These are phyloP conservation scores for Fraxinus angustifolia DNA, from an alignment of 305 asterid genomes.

Conservation along the genomic window DNA sequence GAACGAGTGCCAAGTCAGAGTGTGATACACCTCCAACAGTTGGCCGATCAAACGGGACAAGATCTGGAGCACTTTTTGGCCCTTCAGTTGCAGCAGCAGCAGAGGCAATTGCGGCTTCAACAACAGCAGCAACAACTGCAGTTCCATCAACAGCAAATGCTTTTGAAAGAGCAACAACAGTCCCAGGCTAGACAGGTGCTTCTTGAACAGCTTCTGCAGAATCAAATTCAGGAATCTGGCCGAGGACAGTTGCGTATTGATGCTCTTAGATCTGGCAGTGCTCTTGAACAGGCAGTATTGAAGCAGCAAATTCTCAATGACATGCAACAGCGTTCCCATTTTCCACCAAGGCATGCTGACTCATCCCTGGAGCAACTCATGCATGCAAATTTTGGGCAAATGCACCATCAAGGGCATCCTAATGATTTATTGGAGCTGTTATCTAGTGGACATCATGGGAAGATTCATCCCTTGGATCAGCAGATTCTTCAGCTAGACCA, in stretches of 20 bases:
- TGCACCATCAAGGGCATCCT: slow-evolving; percentile 56
- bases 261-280: slow-evolving; percentile 58
- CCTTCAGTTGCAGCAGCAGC: slow-evolving; percentile 75
- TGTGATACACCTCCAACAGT: slow-evolving; percentile 54
- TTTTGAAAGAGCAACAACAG: slow-evolving; percentile 70
- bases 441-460: slow-evolving; percentile 72
- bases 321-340: slow-evolving; percentile 64
- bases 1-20: slow-evolving; percentile 52
- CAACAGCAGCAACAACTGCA: slow-evolving; percentile 72
- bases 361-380: slow-evolving; percentile 79
- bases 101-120: slow-evolving; percentile 65
- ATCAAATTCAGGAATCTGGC: slow-evolving; percentile 66
- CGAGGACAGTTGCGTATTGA: slow-evolving; percentile 64
- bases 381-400: slow-evolving; percentile 78
- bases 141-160: slow-evolving; percentile 69
- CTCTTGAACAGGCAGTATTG: slow-evolving; percentile 66
- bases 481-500: slow-evolving; percentile 77
- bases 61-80: slow-evolving; percentile 71
- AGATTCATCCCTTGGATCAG: slow-evolving; percentile 64
- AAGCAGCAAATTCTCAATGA: slow-evolving; percentile 75
- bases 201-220: slow-evolving; percentile 78
- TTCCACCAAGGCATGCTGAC: slow-evolving; percentile 65
- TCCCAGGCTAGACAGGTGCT: slow-evolving; percentile 71
- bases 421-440: slow-evolving; percentile 69
- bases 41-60: slow-evolving; percentile 52